Evolutionary conservation across 2,329 filamentous ascomycete genomes (phyloP), one percentile per base, ranked within the genome.

Genomic region (Phoma herbarum): DNA sequence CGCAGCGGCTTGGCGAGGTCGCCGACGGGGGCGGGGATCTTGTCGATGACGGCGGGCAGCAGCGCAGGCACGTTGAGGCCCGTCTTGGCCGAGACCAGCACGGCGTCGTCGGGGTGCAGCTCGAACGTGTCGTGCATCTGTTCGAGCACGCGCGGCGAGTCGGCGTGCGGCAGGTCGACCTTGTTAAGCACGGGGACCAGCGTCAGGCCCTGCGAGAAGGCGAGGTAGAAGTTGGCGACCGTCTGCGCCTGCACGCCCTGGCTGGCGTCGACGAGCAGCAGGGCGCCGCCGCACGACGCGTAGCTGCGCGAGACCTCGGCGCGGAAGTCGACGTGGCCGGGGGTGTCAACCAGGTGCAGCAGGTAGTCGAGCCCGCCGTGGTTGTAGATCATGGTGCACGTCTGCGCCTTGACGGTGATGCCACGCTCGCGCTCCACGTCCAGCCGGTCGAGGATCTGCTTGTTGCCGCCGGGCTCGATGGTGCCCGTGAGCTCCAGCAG

Each of bases 381-480:
- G 26, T 90, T 92, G 82, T 97, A 97, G 51, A 99, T 86, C 95
- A 99, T 99, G 55, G 90, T 95, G 79, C 95, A 98, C 57, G 95
- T 98, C 82, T 99, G 95, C 54, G 95, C 95, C 82, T 99, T 99
- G 76, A 99, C 95, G 0, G 95, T 99, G 76, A 99, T 99, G 61
- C 95, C 95, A 37, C 95, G 87, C 79, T 98, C 93, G 50, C 95
- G 85, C 80, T 99, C 95, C 54, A 99, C 95, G 75, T 99, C 95
- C 33, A 99, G 86, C 77, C 97, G 97, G 79, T 99, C 95, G 64
- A 99, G 83, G 62, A 98, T 92, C 82, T 99, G 95, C 80, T 97
- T 96, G 77, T 97, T 97, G 48, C 85, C 84, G 58, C 92, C 93
- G 0, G 91, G 85, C 68, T 91, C 51, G 64, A 99, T 98, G 7